Conservation (phyloP, 768 basidiomycete genomes). For the Xerocomellus dryophilus region DNA sequence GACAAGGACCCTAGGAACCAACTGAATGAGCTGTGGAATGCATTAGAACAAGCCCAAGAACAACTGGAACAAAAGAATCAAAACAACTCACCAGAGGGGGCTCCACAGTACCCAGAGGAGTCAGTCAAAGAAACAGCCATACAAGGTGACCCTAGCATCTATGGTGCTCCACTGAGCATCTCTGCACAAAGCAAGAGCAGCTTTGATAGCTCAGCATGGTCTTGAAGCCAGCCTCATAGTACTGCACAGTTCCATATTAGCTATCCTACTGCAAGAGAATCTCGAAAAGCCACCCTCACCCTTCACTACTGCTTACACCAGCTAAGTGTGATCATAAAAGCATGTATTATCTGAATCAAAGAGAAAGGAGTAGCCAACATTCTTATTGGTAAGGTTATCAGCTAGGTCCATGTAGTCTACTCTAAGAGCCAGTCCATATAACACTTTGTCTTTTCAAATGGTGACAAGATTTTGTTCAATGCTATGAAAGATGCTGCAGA, state of each 20-base stretch:
- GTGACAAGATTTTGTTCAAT: not conserved
- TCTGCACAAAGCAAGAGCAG: not conserved
- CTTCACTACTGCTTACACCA: fast-evolving
- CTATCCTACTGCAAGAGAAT: not conserved
- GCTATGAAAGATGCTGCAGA: not conserved
- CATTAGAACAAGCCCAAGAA: no score
- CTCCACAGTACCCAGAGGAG: no score
- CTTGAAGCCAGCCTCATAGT: not conserved
- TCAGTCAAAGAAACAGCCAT: no score
- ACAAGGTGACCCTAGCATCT: no score
- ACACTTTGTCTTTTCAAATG: conserved; percentile 13
- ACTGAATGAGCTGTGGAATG: no score
- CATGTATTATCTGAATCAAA: not conserved
- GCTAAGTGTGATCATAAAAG: not conserved
- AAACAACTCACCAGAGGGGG: no score
- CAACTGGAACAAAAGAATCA: no score
- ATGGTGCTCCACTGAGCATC: conserved; percentile 16
- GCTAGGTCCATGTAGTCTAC: conserved; percentile 12
- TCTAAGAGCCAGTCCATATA: conserved; percentile 3
- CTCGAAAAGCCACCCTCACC: no score
- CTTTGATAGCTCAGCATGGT: conserved; percentile 8
- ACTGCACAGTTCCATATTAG: not conserved
- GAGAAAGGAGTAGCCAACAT: not conserved
- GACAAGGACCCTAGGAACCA: no score
- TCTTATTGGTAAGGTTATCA: conserved; percentile 19